Evolutionary conservation across 345 rosid species (phyloP), one percentile per base, ranked within the genome.

Genomic region (Citrus reticulata): DNA sequence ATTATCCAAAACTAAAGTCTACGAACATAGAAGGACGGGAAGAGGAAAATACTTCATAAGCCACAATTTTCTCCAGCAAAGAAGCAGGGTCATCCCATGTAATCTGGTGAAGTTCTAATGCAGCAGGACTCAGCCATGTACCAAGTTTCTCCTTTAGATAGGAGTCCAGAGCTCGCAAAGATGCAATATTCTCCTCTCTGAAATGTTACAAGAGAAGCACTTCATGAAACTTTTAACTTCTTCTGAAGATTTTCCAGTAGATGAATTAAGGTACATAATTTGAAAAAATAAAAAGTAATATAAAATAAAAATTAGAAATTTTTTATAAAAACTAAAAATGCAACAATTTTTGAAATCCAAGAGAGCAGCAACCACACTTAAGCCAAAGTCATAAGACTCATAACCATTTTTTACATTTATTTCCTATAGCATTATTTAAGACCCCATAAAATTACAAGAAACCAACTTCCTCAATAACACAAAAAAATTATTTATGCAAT

Each of bases 11-110:
- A 74, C 65, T 39, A 69, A 39, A 29, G 68, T 16, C 14, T 54
- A 14, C 46, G 27, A 78, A 37, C 10, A 42, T 66, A 22, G 34
- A 63, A 35, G 55, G 42, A 72, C 24, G 32, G 42, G 51, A 76
- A 68, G 60, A 82, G 66, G 73, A 81, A 70, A 78, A 79, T 69
- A 93, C 98, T 91, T 96, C 98, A 25, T 93, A 89, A 29, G 97
- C 97, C 62, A 96, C 97, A 78, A 96, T 94, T 86, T 94, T 96
- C 85, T 96, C 99, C 73, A 96, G 89, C 85, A 96, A 86, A 55
- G 97, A 93, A 83, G 97, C 95, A 82, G 98, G 91, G 84, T 96
- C 94, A 75, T 91, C 87, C 98, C 97, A 96, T 19, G 99, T 94
- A 74, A 94, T 90, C 57, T 93, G 98, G 80, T 88, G 95, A 84